Base-by-base conservation (phyloP, 2,329 filamentous ascomycete genomes). In the Calycina herbarum region DNA sequence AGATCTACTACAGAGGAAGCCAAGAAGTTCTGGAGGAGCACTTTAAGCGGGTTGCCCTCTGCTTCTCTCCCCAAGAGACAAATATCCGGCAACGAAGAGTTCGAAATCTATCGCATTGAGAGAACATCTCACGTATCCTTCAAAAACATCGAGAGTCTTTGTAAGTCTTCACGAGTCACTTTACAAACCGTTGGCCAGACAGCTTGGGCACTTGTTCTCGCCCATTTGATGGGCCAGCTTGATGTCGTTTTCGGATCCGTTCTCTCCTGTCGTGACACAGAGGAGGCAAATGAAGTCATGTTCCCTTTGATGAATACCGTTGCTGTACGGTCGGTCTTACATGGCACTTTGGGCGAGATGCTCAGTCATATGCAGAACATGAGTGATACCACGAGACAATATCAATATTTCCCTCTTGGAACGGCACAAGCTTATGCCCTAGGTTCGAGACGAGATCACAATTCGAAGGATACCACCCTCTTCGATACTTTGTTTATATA, bases 291-390 rank as follows among this genome's bases (percentile, higher is more conserved):
- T 56, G 77, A 85, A 31, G 77, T 94, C 13, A 82, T 94, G 74
- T 97, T 97, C 72, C 94, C 94, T 0, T 92, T 91, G 0, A 97
- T 97, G 91, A 97, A 96, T 73, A 97, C 94, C 0, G 88, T 97
- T 0, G 86, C 90, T 0, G 82, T 96, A 7, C 84, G 93, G 11
- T 85, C 85, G 1, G 82, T 94, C 2, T 76, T 97, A 2, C 90
- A 95, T 71, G 92, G 92, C 1, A 87, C 83, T 0, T 78, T 85
- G 0, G 69, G 76, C 0, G 83, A 88, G 0, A 88, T 96, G 78
- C 78, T 97, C 33, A 82, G 80, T 13, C 91, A 94, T 73, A 82
- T 93, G 69, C 93, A 97, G 73, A 84, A 88, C 1, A 89, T 85
- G 67, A 85, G 91, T 77, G 81, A 83, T 1, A 83, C 83, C 29